Percentiles rank a stretch among this genome's conserved stretches.
These are phyloP conservation scores for Carallia pectinifolia DNA, from an alignment of 345 rosid genomes.

Conservation along the genomic window DNA sequence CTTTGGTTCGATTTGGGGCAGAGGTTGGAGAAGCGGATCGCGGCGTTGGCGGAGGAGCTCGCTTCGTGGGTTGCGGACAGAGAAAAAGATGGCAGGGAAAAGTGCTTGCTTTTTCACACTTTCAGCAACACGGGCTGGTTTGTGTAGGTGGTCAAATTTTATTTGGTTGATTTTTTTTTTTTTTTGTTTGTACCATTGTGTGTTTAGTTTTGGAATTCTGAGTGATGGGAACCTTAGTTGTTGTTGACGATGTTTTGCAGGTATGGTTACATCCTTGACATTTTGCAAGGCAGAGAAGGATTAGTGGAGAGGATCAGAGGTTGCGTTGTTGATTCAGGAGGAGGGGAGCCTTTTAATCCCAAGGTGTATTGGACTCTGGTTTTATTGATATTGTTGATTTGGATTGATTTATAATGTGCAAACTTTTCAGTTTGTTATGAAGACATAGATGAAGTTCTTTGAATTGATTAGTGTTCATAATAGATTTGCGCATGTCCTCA, in stretches of 20 bases:
- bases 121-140: slow-evolving; percentile 98
- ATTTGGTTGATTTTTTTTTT: neutral
- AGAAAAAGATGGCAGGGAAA: slow-evolving; percentile 63
- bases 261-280: slow-evolving; percentile 58
- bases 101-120: slow-evolving; percentile 68
- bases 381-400: neutral
- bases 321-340: slow-evolving; percentile 76
- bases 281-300: slow-evolving; percentile 44
- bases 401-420: neutral
- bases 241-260: slow-evolving; percentile 34
- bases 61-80: slow-evolving; percentile 52
- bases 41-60: slow-evolving; percentile 46
- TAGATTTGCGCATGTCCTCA: neutral
- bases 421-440: neutral
- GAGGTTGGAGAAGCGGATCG: slow-evolving; percentile 48
- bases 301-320: slow-evolving; percentile 62
- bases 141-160: slow-evolving; percentile 52
- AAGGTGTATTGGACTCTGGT: slow-evolving; percentile 42
- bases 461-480: neutral
- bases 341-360: slow-evolving; percentile 62
- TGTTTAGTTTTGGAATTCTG: neutral
- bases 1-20: slow-evolving; percentile 54
- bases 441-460: neutral
- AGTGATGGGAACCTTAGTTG: neutral
- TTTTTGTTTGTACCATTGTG: neutral